These are phyloP conservation scores for Eucalyptus regnans DNA, from an alignment of 345 rosid genomes.

Conservation along the genomic window DNA sequence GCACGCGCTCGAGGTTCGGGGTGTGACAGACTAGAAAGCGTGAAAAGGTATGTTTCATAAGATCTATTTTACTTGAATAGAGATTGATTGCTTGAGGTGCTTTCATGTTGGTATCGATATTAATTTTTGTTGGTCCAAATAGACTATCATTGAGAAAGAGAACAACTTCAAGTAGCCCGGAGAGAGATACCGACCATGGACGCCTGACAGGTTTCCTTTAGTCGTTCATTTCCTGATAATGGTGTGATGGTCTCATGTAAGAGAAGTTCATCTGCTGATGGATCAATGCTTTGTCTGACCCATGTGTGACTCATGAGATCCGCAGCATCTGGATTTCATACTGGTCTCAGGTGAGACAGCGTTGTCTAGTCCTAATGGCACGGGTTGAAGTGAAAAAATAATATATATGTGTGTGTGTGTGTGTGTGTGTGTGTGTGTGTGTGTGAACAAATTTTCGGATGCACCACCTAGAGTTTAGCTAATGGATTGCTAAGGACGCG, in stretches of 20 bases:
- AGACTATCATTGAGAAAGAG: no score
- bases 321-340: conserved; percentile 77
- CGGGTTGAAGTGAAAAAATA: not conserved
- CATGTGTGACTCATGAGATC: conserved; percentile 73
- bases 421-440: not conserved
- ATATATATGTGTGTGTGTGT: no score
- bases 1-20: no score
- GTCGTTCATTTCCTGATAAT: not conserved
- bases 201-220: conserved; percentile 53
- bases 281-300: conserved; percentile 66
- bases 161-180: conserved; percentile 41
- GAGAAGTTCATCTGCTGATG: conserved; percentile 57
- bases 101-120: no score
- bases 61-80: no score
- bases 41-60: no score
- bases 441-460: no score
- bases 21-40: no score
- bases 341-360: conserved; percentile 62
- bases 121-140: not conserved
- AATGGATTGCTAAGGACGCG: no score
- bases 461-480: no score
- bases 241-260: not conserved
- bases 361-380: not conserved
- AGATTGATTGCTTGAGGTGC: no score
- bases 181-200: conserved; percentile 73